A percentile compares a stretch with the other conserved stretches of the same genome.
Conservation (phyloP, 148 eudicot species). For the Pouteria glomerata region DNA sequence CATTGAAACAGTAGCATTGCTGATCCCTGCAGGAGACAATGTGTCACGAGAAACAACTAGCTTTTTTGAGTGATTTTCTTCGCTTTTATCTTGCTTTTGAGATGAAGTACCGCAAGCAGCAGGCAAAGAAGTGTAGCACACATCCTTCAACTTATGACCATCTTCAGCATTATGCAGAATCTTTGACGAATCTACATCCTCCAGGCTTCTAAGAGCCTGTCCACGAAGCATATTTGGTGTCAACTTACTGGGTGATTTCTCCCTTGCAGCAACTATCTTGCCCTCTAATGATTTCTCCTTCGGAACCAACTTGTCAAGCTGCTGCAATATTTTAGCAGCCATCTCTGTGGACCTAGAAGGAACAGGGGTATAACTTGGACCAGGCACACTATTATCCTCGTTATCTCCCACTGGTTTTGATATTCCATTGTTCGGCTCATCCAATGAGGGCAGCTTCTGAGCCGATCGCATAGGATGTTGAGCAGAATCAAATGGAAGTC, state of each 20-base stretch:
- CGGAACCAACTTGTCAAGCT: conserved; percentile 65
- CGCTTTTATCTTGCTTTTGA: conserved; percentile 21
- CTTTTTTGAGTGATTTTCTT: conserved; percentile 24
- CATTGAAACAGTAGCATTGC: conserved; percentile 20
- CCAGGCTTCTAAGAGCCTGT: conserved; percentile 46
- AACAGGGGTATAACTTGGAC: conserved; percentile 45
- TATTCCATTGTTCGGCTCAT: conserved; percentile 15
- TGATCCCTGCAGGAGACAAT: conserved; percentile 18
- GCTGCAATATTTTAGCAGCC: conserved; percentile 70
- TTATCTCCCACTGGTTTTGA: conserved; percentile 27
- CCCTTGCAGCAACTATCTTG: conserved; percentile 25
- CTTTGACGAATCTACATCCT: conserved; percentile 35
- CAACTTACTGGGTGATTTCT: conserved; percentile 35
- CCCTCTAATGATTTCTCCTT: conserved; percentile 57
- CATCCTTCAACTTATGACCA: conserved; percentile 24
- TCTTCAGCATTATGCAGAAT: conserved; percentile 31
- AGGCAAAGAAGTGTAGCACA: conserved; percentile 12
- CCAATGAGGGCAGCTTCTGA: conserved; percentile 19
- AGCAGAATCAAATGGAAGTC: conserved; percentile 26
- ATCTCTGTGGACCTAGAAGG: conserved; percentile 67
- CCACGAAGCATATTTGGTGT: conserved; percentile 37
- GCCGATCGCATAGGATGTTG: conserved; percentile 20
- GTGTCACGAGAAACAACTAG: conserved; percentile 8
- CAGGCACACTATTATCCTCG: conserved; percentile 23
- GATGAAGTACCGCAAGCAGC: conserved; percentile 24